Base-by-base conservation (phyloP, 306 rosid genomes). In the Delonix regia region DNA sequence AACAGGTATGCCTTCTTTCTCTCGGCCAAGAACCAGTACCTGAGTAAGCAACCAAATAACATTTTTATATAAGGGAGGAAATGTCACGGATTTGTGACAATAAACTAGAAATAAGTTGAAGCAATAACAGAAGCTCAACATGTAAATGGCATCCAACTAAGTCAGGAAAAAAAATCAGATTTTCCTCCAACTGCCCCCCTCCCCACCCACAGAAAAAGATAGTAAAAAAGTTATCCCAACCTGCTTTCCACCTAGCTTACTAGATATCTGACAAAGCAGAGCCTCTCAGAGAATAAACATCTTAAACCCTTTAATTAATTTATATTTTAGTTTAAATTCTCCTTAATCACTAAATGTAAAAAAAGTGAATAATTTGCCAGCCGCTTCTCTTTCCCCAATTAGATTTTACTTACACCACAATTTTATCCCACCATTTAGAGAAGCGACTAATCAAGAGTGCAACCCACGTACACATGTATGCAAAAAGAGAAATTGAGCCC, bases 1-100 rank as follows among this genome's bases (percentile, higher is more conserved):
- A 55, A 91, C 99, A 0, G 99, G 98, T 82, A 95, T 86, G 52
- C 99, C 99, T 81, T 95, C 98, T 81, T 92, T 92, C 87, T 92
- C 99, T 28, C 97, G 94, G 48, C 99, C 99, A 7, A 95, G 98
- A 71, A 91, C 93, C 28, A 95, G 89, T 76, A 95, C 97, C 99
- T 95, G 81, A 67, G 74, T 38, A 85, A 85, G 76, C 72, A 76
- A 49, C 45, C 70, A 63, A 53, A 75, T 56, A 62, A 76, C 4
- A 62, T 14, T 77, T n/a, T 72, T n/a, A 47, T 24, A 66, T 18
- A 6, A 18, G 39, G 25, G 12, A 21, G 19, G 24, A 11, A 33
- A 76, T 57, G 73, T 59, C 22, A 39, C 55, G 48, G 41, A 71
- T 41, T 27, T 18, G 42, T 13, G 66, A 39, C 71, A 53, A 61